Evolutionary conservation across 129 eudicot species (phyloP).

Genomic region (Chrysanthemum makinoi): DNA sequence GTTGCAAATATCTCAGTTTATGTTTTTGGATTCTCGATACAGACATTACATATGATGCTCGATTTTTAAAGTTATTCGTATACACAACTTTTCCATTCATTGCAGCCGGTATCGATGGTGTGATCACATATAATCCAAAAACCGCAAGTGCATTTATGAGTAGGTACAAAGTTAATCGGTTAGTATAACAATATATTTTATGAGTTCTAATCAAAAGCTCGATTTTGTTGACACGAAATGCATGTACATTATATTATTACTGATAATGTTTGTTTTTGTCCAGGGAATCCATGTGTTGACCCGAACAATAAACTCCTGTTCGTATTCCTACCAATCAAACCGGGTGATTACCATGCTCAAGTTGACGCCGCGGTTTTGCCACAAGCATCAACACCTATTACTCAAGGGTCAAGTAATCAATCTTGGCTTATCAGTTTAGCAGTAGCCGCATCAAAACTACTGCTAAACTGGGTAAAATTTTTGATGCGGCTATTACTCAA

Average conservation of each 20-base stretch:
- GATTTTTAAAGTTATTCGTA: slow-evolving; percentile 7
- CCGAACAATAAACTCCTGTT: slow-evolving; percentile 4
- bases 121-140: slow-evolving; percentile 70
- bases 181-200: background rate
- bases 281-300: slow-evolving; percentile 56
- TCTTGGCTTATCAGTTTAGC: too few relatives aligned
- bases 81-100: slow-evolving; percentile 45
- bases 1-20: too few relatives aligned
- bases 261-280: too few relatives aligned
- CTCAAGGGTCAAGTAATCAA: too few relatives aligned
- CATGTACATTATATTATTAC: too few relatives aligned
- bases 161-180: slow-evolving; percentile 38
- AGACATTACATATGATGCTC: slow-evolving; percentile 15
- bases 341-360: slow-evolving; percentile 42
- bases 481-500: too few relatives aligned
- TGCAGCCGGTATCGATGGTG: slow-evolving; percentile 51
- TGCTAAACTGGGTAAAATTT: too few relatives aligned
- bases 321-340: slow-evolving; percentile 30
- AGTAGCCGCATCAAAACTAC: too few relatives aligned
- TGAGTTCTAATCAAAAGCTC: too few relatives aligned
- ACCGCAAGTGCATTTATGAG: slow-evolving; percentile 68
- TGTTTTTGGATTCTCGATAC: too few relatives aligned
- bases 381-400: slow-evolving; percentile 25
- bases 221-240: too few relatives aligned
- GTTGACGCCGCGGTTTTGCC: slow-evolving; percentile 38